These are phyloP conservation scores for Fusarium sacchari DNA, from an alignment of 2,329 filamentous ascomycete genomes.

Conservation along the genomic window DNA sequence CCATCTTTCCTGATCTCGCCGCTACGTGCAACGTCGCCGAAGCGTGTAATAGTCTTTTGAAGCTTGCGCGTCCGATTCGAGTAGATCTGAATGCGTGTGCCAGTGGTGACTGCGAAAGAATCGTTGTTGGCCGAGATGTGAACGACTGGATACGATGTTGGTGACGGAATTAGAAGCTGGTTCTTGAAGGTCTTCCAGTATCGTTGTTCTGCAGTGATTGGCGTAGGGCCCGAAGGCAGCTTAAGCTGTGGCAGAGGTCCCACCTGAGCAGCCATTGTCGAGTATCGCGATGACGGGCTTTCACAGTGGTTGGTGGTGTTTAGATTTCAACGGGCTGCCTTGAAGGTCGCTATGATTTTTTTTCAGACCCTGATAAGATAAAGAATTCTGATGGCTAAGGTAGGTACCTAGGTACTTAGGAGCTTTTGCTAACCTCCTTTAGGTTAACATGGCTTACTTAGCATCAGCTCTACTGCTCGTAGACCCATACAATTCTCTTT, in stretches of 20 bases:
- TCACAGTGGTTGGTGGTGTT: slow-evolving; percentile 27
- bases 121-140: slow-evolving; percentile 84
- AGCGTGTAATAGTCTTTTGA: slow-evolving; percentile 92
- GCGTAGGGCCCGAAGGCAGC: slow-evolving; percentile 82
- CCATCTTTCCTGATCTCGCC: slow-evolving; percentile 91
- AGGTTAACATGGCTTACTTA: background rate
- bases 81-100: slow-evolving; percentile 92
- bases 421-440: background rate
- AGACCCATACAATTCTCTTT: background rate
- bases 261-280: slow-evolving; percentile 84
- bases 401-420: background rate
- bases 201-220: slow-evolving; percentile 88
- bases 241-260: slow-evolving; percentile 82
- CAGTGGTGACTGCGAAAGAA: slow-evolving; percentile 92
- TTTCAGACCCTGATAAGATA: slow-evolving; percentile 44
- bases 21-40: slow-evolving; percentile 89
- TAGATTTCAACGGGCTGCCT: slow-evolving; percentile 14
- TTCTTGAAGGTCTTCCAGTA: slow-evolving; percentile 98
- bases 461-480: background rate
- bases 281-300: slow-evolving; percentile 32
- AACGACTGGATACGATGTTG: slow-evolving; percentile 88
- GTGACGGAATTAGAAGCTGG: slow-evolving; percentile 87
- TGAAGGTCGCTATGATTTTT: slow-evolving; percentile 37
- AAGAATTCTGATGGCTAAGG: slow-evolving; percentile 35
- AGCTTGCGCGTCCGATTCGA: slow-evolving; percentile 91